Percentiles rank a stretch among this genome's conserved stretches.
phyloP scores from a whole-genome alignment of 805 yeast genomes.

The Wickerhamomyces rabaulensis region DNA sequence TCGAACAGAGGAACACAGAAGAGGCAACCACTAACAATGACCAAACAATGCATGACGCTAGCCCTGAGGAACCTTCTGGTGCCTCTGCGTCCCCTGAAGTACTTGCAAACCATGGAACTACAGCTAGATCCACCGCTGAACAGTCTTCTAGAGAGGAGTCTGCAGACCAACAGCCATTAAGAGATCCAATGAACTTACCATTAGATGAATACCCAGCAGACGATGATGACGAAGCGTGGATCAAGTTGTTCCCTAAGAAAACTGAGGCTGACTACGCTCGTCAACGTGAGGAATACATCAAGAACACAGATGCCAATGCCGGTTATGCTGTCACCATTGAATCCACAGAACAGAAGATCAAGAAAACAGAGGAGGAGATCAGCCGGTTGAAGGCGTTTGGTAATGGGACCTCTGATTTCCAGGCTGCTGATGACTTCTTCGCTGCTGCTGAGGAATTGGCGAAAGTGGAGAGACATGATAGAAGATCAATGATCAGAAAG shows the following conservation, averaged over 20 bases:
- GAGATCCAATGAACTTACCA: not conserved
- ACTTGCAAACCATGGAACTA: too few relatives aligned
- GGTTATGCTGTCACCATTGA: not conserved
- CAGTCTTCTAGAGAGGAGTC: not conserved
- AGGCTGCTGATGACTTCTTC: not conserved
- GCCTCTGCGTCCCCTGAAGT: too few relatives aligned
- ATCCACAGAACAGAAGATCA: not conserved
- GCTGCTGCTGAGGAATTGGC: not conserved
- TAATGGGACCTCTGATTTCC: not conserved
- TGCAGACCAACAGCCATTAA: not conserved
- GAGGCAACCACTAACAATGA: not conserved
- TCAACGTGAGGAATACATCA: not conserved
- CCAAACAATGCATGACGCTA: not conserved
- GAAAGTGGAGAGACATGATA: not conserved
- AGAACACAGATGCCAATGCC: not conserved
- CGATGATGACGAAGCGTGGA: not conserved
- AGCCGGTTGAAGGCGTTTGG: not conserved
- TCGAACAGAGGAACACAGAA: not conserved
- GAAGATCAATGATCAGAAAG: not conserved
- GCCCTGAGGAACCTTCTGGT: too few relatives aligned
- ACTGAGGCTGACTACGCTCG: not conserved
- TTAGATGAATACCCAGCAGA: not conserved
- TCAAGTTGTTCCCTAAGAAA: not conserved
- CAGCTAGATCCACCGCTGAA: not conserved
- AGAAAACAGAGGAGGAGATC: not conserved